Percentiles rank a stretch among this genome's conserved stretches.
Conservation (phyloP, 306 rosid species). For the Gynostemma pentaphyllum region DNA sequence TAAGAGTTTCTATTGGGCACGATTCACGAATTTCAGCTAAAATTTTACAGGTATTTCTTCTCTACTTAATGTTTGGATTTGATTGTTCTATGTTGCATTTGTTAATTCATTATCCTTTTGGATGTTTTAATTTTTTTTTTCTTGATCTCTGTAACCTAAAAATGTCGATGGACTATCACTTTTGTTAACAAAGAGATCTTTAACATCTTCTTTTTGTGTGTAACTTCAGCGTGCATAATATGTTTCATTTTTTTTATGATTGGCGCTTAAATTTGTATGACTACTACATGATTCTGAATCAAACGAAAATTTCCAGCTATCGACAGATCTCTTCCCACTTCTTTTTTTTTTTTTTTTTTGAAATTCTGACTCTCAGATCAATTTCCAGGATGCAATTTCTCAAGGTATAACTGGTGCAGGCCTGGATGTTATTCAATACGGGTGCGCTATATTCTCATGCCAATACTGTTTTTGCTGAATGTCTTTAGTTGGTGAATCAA, state of each 20-base stretch:
- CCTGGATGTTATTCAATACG: constrained; percentile 77
- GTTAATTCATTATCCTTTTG: background rate
- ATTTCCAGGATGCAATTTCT: constrained; percentile 74
- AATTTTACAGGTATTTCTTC: constrained; percentile 51
- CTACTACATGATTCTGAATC: background rate
- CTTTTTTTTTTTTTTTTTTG: background rate
- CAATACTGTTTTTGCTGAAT: background rate
- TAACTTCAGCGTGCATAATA: background rate
- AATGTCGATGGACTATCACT: too few relatives aligned
- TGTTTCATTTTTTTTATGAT: background rate
- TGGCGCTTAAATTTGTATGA: background rate
- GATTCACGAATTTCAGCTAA: constrained; percentile 86
- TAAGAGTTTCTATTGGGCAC: constrained; percentile 79
- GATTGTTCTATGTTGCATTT: background rate
- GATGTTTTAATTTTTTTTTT: background rate
- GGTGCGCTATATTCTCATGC: constrained; percentile 40
- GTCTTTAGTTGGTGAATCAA: too few relatives aligned
- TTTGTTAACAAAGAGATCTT: too few relatives aligned
- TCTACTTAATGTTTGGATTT: background rate
- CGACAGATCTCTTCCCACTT: background rate
- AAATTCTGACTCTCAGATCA: background rate
- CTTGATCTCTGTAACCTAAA: background rate
- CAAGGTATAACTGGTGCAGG: constrained; percentile 72
- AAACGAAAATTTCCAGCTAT: background rate
- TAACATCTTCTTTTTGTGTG: background rate